Base-by-base conservation (phyloP, 352 stramenopile species). In the Phytophthora meadii region DNA sequence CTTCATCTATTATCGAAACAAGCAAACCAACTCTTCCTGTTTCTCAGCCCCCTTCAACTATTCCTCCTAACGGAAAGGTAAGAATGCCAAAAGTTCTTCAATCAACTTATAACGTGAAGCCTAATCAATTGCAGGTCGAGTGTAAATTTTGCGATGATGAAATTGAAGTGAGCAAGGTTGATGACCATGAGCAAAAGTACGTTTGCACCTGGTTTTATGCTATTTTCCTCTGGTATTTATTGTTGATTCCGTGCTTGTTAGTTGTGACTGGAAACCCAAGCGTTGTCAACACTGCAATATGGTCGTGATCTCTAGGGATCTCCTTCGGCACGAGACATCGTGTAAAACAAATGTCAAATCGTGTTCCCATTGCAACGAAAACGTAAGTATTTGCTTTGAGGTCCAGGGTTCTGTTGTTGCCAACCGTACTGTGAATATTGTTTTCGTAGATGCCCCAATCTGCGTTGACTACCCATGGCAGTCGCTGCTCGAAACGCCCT, bases 101-200 rank as follows among this genome's bases (percentile, higher is more conserved):
- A 36, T 10, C 30, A 14, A 0, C 4, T 37, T 40, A 30, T 40
- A 8, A 7, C 14, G 45, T 22, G 5, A 17, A 32, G 28, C 42
- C 41, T 53, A 22, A 44, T 22, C 7, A 37, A 5, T 19, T 34
- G 19, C 34, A 90, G 75, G 49, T 74, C 4, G 82, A 92, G 49
- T 94, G 87, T 68, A 92, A 91, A 39, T 93, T 93, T 45, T 94
- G 87, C 45, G 84, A 94, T 36, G 82, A 94, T 55, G 82, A 89
- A 48, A 88, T 92, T 27, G 39, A 76, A 0, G 32, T 59, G 0
- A 64, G 32, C 19, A 77, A 81, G n/a, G 84, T 93, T 40, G 75
- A 92, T 7, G 61, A 50, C 0, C 87, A 94, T 36, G 84, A 94
- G 32, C 65, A 79, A 47, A 85, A 61, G 86, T 94, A 37, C 4